Base-by-base conservation (phyloP, 768 basidiomycete species). In the Floccularia luteovirens region DNA sequence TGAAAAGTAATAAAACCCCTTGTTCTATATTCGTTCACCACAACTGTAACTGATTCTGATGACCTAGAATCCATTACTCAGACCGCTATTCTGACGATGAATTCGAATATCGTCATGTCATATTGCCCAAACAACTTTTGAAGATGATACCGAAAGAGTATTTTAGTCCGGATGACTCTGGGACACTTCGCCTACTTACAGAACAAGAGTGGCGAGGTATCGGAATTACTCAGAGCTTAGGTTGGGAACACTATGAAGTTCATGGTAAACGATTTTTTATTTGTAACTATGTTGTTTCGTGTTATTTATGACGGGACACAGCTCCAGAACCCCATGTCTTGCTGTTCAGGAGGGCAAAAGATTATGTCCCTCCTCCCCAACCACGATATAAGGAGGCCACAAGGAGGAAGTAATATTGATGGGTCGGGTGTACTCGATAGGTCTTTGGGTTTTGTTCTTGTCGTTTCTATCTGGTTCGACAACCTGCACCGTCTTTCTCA, bases 181-280 rank as follows among this genome's bases (percentile, higher is more conserved):
- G 89, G 4, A 77, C 82, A 3, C 70, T 98, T 39, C 77, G 92
- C 3, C 75, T 97, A 30, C 66, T 98, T 42, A 59, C 75, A 2
- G 94, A 99, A 56, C 63, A 73, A 31, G 96, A 99, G 61, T 99
- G 94, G 94, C 75, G 94, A 57, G 87, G 88, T 0, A 90, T 99
- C 41, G 94, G 94, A 6, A 94, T 97, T 47, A 87, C 85, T 30
- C 94, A 99, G 63, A 92, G 89, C 60, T 68, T 94, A 17, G 93
- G 93, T 3, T 98, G 93, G 92, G 87, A 90, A 55, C 92, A 96
- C 52, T 97, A 93, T 53, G 92, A 93, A 67, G 88, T 93, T n/a
- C 93, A 97, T 53, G 88, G 91, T 84, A 47, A 47, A 72, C 47
- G 16, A 25, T 41, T 21, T 37, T 41, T n/a, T 33, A 36, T 40